A percentile compares a stretch with the other conserved stretches of the same genome.
These are phyloP conservation scores for Pyrenochaeta sp. DNA, from an alignment of 2,329 filamentous ascomycete species.

Conservation along the genomic window DNA sequence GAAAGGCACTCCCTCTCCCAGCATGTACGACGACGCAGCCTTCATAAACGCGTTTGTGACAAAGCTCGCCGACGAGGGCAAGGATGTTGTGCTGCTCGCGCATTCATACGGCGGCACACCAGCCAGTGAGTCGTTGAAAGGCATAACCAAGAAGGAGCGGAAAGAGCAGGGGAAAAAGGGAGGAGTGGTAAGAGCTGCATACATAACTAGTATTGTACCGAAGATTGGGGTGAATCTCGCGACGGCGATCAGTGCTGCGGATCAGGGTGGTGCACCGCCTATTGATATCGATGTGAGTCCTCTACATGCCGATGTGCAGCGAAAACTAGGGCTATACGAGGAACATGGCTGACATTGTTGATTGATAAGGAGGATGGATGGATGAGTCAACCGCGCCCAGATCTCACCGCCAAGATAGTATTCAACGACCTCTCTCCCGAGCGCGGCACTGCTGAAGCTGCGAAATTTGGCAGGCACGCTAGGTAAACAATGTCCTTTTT, in stretches of 20 bases:
- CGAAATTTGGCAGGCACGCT: slow-evolving; percentile 37
- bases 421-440: slow-evolving; percentile 30
- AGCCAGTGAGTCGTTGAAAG: slow-evolving; percentile 38
- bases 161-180: slow-evolving; percentile 39
- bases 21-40: slow-evolving; percentile 42
- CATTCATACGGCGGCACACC: slow-evolving; percentile 50
- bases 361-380: slow-evolving; percentile 19
- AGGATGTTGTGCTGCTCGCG: slow-evolving; percentile 48
- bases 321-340: neutral
- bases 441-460: slow-evolving; percentile 18
- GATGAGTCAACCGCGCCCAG: slow-evolving; percentile 17
- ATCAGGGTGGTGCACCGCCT: neutral
- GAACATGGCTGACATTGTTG: neutral
- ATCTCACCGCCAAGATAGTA: slow-evolving; percentile 8
- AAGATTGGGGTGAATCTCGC: slow-evolving; percentile 18
- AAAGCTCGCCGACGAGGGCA: slow-evolving; percentile 40
- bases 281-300: slow-evolving; percentile 18
- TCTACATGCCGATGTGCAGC: neutral
- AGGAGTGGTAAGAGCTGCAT: slow-evolving; percentile 36
- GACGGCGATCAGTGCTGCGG: neutral
- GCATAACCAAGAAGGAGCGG: slow-evolving; percentile 36
- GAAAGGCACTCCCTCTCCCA: slow-evolving; percentile 14
- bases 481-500: neutral
- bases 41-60: slow-evolving; percentile 32
- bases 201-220: slow-evolving; percentile 30